Evolutionary conservation across 257 asterid species (phyloP).

Genomic region (Vinca minor): DNA sequence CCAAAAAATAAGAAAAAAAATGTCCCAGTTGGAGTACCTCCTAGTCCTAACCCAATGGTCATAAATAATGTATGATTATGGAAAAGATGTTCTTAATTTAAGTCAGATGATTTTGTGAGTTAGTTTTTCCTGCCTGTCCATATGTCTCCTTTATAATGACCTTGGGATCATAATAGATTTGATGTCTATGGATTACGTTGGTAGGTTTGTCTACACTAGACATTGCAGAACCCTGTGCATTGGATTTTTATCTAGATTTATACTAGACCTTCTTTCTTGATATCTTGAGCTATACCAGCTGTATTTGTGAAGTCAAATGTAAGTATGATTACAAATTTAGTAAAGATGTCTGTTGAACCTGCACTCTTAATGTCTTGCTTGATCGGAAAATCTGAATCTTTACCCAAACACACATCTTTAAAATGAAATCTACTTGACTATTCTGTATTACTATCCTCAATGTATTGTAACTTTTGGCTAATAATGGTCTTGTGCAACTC

Average conservation of each 20-base stretch:
- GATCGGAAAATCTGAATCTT: not conserved
- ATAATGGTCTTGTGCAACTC: slow-evolving; percentile 22
- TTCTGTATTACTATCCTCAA: not conserved
- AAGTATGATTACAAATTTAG: too few relatives aligned
- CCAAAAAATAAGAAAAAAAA: too few relatives aligned
- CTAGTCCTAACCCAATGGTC: not conserved
- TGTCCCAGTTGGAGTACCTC: not conserved
- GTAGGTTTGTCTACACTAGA: not conserved
- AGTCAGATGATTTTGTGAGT: not conserved
- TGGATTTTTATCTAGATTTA: not conserved
- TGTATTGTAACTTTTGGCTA: slow-evolving; percentile 14
- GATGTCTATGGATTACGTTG: not conserved
- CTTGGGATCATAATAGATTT: too few relatives aligned
- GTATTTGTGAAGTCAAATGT: too few relatives aligned
- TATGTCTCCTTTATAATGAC: too few relatives aligned
- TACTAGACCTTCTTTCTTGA: not conserved
- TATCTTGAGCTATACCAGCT: not conserved
- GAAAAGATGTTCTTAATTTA: too few relatives aligned
- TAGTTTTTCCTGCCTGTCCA: not conserved
- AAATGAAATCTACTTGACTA: not conserved
- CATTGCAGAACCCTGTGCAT: too few relatives aligned
- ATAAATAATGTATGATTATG: not conserved
- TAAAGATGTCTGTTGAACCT: too few relatives aligned
- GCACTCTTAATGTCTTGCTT: too few relatives aligned
- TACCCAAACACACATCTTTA: not conserved